Evolutionary conservation across 2,329 filamentous ascomycete species (phyloP), one percentile per base, ranked within the genome.

Genomic region (Meredithiella fracta): DNA sequence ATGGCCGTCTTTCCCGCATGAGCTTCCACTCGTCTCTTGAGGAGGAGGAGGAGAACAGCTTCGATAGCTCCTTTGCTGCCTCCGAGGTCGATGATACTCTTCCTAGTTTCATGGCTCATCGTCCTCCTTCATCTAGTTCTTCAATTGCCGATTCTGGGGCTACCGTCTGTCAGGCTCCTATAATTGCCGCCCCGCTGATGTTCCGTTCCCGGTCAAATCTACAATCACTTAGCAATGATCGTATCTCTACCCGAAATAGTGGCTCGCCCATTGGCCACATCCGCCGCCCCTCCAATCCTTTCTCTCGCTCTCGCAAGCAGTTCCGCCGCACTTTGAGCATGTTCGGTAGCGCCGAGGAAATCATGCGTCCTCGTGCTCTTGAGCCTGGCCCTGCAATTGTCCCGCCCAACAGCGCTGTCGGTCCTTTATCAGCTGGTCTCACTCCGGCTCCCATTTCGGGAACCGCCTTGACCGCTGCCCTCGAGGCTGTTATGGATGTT

Each of bases 301-400:
- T 85, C 61, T 73, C 81, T 63, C 81, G 88, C 60, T 86, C 86
- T 47, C 80, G 90, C 61, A 94, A 94, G 65, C 86, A 92, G 67
- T 91, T 91, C 65, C 83, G 92, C 59, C 82, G 92, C 61, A 94
- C 91, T 23, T 72, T 96, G 65, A 97, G 92, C 76, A 98, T 98
- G 92, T 98, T 94, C 69, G 91, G 97, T 71, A 82, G 85, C 66
- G 85, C 90, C 2, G 85, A 80, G 61, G 92, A 97, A 65, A 76
- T 96, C 56, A 85, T 94, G 72, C 88, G 87, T 69, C 68, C 83
- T 61, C 78, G 80, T 49, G 77, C 78, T 9, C 31, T 52, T 8
- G 67, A 71, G 58, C 65, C 70, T 54, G 67, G 75, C 58, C 55
- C 67, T 9, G 65, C 67, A 3, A 54, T 59, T n/a, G 31, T 54